Percentiles rank a stretch among this genome's conserved stretches.
These are phyloP conservation scores for Capsicum chinense DNA, from an alignment of 257 asterid species.

Conservation along the genomic window DNA sequence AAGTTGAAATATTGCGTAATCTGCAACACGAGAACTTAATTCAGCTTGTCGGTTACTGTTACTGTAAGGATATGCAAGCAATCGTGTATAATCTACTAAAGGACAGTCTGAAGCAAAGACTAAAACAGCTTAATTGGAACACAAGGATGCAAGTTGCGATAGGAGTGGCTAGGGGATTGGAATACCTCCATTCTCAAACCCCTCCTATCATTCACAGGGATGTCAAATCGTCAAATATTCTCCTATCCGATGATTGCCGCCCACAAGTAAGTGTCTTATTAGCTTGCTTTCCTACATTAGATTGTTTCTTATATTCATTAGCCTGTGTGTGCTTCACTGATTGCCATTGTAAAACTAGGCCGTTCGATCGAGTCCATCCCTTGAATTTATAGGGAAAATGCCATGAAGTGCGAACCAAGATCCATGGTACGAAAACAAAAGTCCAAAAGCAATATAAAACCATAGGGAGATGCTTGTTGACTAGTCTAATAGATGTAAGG, in stretches of 20 bases:
- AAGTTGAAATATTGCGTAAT: constrained; percentile 69
- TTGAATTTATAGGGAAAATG: too few species aligned
- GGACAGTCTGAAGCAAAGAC: constrained; percentile 60
- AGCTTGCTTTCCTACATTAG: constrained; percentile 9
- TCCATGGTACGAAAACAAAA: too few species aligned
- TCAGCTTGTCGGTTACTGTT: constrained; percentile 63
- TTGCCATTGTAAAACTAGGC: constrained; percentile 17
- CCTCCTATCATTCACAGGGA: constrained; percentile 77
- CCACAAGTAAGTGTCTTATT: constrained; percentile 56
- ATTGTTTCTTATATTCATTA: neutral
- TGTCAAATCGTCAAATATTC: constrained; percentile 71
- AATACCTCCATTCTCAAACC: constrained; percentile 64
- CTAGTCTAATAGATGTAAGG: neutral
- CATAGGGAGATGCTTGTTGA: neutral
- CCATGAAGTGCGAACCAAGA: too few species aligned
- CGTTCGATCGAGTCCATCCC: too few species aligned
- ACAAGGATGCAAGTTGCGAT: constrained; percentile 71
- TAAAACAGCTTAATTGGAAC: constrained; percentile 58
- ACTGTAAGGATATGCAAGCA: constrained; percentile 54
- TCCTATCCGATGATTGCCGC: constrained; percentile 56
- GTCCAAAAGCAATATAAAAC: neutral
- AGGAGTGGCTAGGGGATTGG: constrained; percentile 74
- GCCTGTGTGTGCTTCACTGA: neutral
- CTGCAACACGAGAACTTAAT: constrained; percentile 69
- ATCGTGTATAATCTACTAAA: constrained; percentile 52